Evolutionary conservation across 257 asterid genomes (phyloP), one percentile per base, ranked within the genome.

Genomic region (Nicotiana paniculata): DNA sequence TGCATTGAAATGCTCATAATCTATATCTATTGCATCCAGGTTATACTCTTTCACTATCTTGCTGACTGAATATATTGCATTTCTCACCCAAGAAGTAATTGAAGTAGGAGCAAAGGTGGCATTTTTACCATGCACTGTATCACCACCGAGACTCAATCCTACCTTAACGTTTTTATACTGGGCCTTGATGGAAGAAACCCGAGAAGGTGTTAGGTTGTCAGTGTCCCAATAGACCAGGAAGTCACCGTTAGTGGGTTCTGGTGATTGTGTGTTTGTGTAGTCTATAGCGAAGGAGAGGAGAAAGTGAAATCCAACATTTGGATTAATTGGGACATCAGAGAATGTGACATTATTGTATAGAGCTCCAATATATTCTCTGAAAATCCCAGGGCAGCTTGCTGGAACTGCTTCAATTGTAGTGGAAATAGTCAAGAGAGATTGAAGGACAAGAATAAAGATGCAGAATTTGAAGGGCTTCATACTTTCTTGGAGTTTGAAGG

Each of bases 211-310:
- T 85, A 93, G 97, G 80, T 92, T 89, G 7, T 55, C 46, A 0
- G 82, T 30, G 84, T 93, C 97, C 98, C 97, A 93, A 43, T 85
- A 88, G 53, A 87, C 87, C 48, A 76, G 82, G 86, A 91, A 92
- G 26, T 87, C 76, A 6, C 97, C 95, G 15, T 93, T 88, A 3
- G 95, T 90, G 66, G 97, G 91, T 3, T 30, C 7, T 28, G 96
- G 92, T 66, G 84, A 32, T 4, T 62, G 11, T 9, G 91, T 53
- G 26, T 82, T 75, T 2, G 90, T 89, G 88, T 91, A 91, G 90
- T 91, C 98, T 35, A 92, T 86, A 68, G 97, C 95, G 84, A 92
- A 90, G 37, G 97, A 88, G 82, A 92, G 92, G 86, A 92, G 89
- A 87, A 90, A 93, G 82, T 90, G 98, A 83, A 93, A 88, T 5